Percentiles rank a stretch among this genome's conserved stretches.
Evolutionary conservation across 805 yeast genomes (phyloP).

Genomic region (Metschnikowia dekortorum): DNA sequence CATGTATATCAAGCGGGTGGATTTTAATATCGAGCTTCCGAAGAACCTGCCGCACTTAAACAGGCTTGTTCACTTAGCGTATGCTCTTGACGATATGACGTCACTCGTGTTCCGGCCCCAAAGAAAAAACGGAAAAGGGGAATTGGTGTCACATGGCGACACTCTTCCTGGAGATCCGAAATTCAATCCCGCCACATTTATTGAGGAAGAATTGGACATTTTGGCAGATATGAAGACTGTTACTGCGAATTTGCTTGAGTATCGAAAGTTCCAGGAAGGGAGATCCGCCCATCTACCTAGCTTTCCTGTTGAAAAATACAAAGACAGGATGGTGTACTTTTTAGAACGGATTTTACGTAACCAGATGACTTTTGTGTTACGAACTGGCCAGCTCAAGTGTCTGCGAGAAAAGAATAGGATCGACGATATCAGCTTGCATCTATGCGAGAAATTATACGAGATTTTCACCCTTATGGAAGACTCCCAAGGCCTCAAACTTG

Average conservation of each 20-base stretch:
- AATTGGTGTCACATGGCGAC: slow-evolving; percentile 5
- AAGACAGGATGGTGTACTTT: slow-evolving; percentile 13
- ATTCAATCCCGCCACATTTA: slow-evolving; percentile 9
- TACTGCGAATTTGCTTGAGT: not conserved
- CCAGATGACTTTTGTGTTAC: slow-evolving; percentile 12
- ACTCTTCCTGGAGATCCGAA: slow-evolving; percentile 12
- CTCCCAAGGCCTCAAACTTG: slow-evolving; percentile 12
- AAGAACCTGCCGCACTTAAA: slow-evolving; percentile 10
- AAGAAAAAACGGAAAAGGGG: slow-evolving; percentile 1
- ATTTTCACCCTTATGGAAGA: slow-evolving; percentile 10
- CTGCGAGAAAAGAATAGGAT: slow-evolving; percentile 6
- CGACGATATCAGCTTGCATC: slow-evolving; percentile 9
- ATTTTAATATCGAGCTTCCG: slow-evolving; percentile 15
- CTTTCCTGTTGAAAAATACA: slow-evolving; percentile 8
- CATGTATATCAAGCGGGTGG: slow-evolving; percentile 14
- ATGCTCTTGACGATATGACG: slow-evolving; percentile 14
- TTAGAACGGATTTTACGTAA: slow-evolving; percentile 12
- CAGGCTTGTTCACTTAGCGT: slow-evolving; percentile 13
- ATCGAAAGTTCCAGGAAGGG: not conserved
- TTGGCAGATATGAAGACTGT: slow-evolving; percentile 4
- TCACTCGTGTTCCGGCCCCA: slow-evolving; percentile 15
- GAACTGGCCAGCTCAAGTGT: slow-evolving; percentile 14
- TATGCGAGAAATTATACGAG: slow-evolving; percentile 10
- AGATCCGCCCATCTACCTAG: slow-evolving; percentile 7
- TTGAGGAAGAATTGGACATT: slow-evolving; percentile 8